These are phyloP conservation scores for Amphirosellinia nigrospora DNA, from an alignment of 495 filamentous ascomycete genomes.

Conservation along the genomic window DNA sequence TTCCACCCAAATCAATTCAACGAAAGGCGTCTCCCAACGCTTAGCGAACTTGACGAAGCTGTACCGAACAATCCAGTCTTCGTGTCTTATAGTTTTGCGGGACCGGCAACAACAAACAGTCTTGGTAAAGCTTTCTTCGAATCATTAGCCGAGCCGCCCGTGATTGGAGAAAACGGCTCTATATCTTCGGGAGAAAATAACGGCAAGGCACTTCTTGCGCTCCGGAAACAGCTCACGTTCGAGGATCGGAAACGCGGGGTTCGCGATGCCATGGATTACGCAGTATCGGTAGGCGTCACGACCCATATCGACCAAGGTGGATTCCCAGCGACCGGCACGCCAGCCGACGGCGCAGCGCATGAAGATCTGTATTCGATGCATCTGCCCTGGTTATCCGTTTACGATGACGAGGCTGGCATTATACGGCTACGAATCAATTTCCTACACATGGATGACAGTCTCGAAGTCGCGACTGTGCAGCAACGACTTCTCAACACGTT, in stretches of 20 bases:
- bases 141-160: constrained; percentile 4
- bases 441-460: constrained; percentile 30
- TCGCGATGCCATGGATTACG: constrained; percentile 37
- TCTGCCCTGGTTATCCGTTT: constrained; percentile 34
- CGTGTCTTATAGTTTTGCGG: constrained; percentile 32
- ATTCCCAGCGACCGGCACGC: constrained; percentile 31
- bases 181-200: constrained; percentile 30
- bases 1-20: constrained; percentile 36
- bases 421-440: constrained; percentile 40
- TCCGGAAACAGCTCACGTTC: constrained; percentile 30
- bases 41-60: constrained; percentile 33
- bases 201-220: constrained; percentile 31
- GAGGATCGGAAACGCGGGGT: constrained; percentile 28
- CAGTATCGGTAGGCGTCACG: constrained; percentile 34
- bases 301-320: constrained; percentile 42
- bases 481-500: constrained; percentile 37
- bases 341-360: constrained; percentile 33
- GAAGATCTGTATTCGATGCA: constrained; percentile 37
- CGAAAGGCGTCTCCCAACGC: constrained; percentile 34
- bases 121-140: constrained; percentile 32
- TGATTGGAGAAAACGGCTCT: constrained; percentile 25
- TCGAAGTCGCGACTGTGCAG: constrained; percentile 19
- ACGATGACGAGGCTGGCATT: constrained; percentile 19
- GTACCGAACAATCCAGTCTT: constrained; percentile 35
- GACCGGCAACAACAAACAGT: constrained; percentile 33